Conservation (phyloP, 176 grass and related monocot species). For the barley (Hordeum vulgare) region DNA sequence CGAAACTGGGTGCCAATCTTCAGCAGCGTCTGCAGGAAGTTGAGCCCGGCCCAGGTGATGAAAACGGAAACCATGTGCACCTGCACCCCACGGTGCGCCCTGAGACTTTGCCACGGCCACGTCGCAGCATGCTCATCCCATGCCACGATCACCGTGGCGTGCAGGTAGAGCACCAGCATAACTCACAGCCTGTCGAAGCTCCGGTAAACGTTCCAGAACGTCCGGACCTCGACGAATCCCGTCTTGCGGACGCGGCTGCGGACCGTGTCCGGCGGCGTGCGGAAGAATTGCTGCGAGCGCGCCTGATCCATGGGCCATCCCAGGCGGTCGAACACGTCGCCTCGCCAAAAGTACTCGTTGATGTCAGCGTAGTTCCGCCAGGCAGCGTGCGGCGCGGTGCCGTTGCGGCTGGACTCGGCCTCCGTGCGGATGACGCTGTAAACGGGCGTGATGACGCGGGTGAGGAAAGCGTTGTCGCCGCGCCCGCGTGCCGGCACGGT, state of each 20-base stretch:
- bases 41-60: conserved; percentile 81
- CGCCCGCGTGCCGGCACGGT: conserved; percentile 25
- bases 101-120: conserved; percentile 59
- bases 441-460: conserved; percentile 52
- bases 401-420: conserved; percentile 49
- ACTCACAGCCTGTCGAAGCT: conserved; percentile 94
- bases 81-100: conserved; percentile 4
- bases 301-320: conserved; percentile 68
- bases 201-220: conserved; percentile 77
- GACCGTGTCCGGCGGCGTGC: conserved; percentile 21
- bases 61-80: conserved; percentile 57
- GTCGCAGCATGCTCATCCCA: conserved; percentile 24
- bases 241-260: conserved; percentile 75
- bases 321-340: conserved; percentile 41
- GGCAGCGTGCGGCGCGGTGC: conserved; percentile 60
- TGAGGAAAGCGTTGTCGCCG: conserved; percentile 71
- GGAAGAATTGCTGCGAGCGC: conserved; percentile 45
- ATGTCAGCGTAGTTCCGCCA: conserved; percentile 95
- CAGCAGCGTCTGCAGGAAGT: conserved; percentile 71
- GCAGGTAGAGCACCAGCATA: conserved; percentile 79
- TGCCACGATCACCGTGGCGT: conserved; percentile 61
- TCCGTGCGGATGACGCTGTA: conserved; percentile 50
- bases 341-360: conserved; percentile 92
- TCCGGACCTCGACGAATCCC: conserved; percentile 83
- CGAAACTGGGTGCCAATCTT: conserved; percentile 72